Base-by-base conservation (phyloP, 202 grass and related monocot genomes). In the Carex arenaria region DNA sequence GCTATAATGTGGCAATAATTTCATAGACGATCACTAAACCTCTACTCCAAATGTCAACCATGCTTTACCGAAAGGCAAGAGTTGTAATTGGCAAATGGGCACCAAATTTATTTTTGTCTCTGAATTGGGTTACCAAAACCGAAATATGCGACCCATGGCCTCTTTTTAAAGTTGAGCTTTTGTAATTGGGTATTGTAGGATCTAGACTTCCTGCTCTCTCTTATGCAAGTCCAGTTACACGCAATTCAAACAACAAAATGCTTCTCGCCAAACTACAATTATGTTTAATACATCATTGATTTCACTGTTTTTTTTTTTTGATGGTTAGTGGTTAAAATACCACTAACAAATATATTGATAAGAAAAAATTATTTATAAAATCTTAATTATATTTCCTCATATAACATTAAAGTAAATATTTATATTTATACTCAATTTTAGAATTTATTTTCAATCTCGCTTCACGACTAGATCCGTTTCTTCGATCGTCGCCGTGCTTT, bases 111-210 rank as follows among this genome's bases (percentile, higher is more conserved):
- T 42, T 64, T n/a, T 81, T 49, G 79, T 65, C 79, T 62, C 61
- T 17, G 12, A 80, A 80, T 80, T 80, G 77, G 56, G 77, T 38
- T 81, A 81, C 79, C 60, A 15, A 67, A 81, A 10, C 36, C 34
- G 56, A 66, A 81, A 65, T 64, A 53, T 67, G 26, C 14, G 42
- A 49, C 17, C 8, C 10, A 12, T 51, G 59, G 60, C 79, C 36
- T 66, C 79, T 81, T 80, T 65, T 14, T 66, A 65, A 62, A 81
- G 10, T 43, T 49, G 43, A 49, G 72, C 49, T 55, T 54, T 54
- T 40, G 40, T 43, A 45, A 47, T 71, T 68, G 66, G 66, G 31
- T 68, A 68, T 42, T 42, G n/a, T 18, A 71, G 67, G 11, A 71
- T 71, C 5, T 80, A 55, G 3, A 80, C 10, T 18, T 31, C 36